phyloP scores from a whole-genome alignment of 1,284 basidiomycete species.

The Leccinum subrobustum region DNA sequence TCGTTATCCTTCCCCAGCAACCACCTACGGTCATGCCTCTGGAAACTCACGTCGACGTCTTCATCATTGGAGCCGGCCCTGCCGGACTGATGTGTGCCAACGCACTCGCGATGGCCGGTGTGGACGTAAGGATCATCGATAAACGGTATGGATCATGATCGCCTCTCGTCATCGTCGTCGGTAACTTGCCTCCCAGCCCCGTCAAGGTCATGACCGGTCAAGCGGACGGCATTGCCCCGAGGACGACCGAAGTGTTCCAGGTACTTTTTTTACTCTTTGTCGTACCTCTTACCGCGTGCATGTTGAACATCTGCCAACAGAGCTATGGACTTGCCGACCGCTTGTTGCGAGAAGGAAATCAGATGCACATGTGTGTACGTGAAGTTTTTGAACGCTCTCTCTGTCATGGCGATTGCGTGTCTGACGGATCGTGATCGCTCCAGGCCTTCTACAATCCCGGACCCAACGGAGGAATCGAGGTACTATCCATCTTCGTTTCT shows the following conservation, averaged over 20 bases:
- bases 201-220: too few species aligned
- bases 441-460: too few species aligned
- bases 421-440: too few species aligned
- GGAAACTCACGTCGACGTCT: slow-evolving; percentile 43
- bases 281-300: too few species aligned
- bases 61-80: background rate
- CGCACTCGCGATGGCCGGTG: background rate
- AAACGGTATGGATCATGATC: background rate
- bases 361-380: slow-evolving; percentile 65
- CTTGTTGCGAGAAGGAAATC: slow-evolving; percentile 63
- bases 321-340: slow-evolving; percentile 73
- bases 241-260: too few species aligned
- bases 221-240: too few species aligned
- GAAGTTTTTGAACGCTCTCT: slow-evolving; percentile 23
- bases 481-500: too few species aligned
- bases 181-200: too few species aligned
- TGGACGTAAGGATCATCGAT: background rate
- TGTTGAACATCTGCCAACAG: slow-evolving; percentile 33
- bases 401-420: slow-evolving; percentile 30
- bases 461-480: too few species aligned
- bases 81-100: background rate
- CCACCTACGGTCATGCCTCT: slow-evolving; percentile 9
- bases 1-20: background rate
- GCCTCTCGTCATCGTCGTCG: background rate
- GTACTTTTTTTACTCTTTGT: too few species aligned